phyloP scores from a whole-genome alignment of 306 rosid species.

The Acacia melanoxylon region DNA sequence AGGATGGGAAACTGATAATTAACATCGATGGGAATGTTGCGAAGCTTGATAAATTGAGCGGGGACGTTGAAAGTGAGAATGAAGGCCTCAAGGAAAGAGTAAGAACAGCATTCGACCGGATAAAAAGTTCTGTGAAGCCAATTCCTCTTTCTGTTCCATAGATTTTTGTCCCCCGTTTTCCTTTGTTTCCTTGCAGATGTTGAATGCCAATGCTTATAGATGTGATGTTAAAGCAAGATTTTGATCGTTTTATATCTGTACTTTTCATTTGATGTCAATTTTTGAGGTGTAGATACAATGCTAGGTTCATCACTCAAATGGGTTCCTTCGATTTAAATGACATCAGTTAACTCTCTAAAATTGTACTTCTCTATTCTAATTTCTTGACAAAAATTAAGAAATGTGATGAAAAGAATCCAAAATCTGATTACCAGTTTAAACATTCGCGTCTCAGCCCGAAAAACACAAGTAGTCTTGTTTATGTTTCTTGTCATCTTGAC shows the following conservation, averaged over 20 bases:
- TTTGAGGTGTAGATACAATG: neutral
- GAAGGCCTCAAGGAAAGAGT: conserved; percentile 92
- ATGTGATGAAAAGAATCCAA: neutral
- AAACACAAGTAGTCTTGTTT: no score
- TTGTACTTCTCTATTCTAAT: neutral
- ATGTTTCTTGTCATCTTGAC: no score
- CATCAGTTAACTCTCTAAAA: neutral
- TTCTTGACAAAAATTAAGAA: neutral
- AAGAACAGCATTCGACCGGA: conserved; percentile 65
- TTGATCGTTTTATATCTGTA: neutral
- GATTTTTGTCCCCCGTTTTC: conserved; percentile 5
- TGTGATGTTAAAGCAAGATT: neutral
- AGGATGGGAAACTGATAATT: conserved; percentile 76
- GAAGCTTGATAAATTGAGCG: conserved; percentile 74
- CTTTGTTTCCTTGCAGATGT: neutral
- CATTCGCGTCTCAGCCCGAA: neutral
- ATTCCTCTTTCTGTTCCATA: conserved; percentile 66
- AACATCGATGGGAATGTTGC: conserved; percentile 81
- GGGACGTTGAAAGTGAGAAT: conserved; percentile 82
- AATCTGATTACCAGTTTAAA: neutral
- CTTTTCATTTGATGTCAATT: neutral
- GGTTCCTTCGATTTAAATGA: neutral
- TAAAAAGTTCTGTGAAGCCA: conserved; percentile 76
- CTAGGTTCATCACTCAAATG: neutral
- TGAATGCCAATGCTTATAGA: neutral